Evolutionary conservation across 192 early-diverging fungal species (phyloP).

Genomic region (Cladochytrium replicatum): DNA sequence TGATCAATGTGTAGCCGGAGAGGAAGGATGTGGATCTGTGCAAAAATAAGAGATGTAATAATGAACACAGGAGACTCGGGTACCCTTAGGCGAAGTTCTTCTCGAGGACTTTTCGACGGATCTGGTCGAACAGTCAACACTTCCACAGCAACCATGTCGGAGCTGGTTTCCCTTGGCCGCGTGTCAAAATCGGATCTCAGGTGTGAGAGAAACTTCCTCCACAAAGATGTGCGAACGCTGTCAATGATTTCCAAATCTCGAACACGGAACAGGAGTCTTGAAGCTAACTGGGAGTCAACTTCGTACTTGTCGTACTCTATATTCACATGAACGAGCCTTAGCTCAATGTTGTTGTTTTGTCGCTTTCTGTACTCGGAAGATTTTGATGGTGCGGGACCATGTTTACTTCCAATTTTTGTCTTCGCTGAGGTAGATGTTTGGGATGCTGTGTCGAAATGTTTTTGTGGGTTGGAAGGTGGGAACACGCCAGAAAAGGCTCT

Average conservation of each 20-base stretch:
- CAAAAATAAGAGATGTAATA: neutral
- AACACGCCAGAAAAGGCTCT: too few relatives aligned
- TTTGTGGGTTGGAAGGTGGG: too few relatives aligned
- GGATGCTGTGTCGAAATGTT: slow-evolving; percentile 5
- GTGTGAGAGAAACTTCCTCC: slow-evolving; percentile 68
- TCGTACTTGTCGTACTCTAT: slow-evolving; percentile 47
- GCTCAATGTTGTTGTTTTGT: slow-evolving; percentile 39
- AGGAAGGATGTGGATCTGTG: slow-evolving; percentile 58
- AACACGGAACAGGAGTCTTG: slow-evolving; percentile 37
- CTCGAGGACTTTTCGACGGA: slow-evolving; percentile 26
- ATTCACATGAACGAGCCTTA: slow-evolving; percentile 39
- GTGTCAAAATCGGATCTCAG: slow-evolving; percentile 43
- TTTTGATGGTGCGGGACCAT: slow-evolving; percentile 20
- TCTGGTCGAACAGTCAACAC: slow-evolving; percentile 49
- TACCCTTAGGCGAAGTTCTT: slow-evolving; percentile 56
- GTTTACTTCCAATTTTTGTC: too few relatives aligned
- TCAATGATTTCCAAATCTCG: slow-evolving; percentile 68
- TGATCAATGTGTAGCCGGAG: slow-evolving; percentile 86
- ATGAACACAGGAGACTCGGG: neutral
- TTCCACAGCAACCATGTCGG: slow-evolving; percentile 56
- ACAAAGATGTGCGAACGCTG: slow-evolving; percentile 59
- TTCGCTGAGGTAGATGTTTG: slow-evolving; percentile 6
- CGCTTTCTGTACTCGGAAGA: slow-evolving; percentile 29
- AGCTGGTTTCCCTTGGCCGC: slow-evolving; percentile 47
- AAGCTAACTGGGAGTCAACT: slow-evolving; percentile 28